Conservation (phyloP, 2,329 filamentous ascomycete species). For the Colletotrichum graminicola region DNA sequence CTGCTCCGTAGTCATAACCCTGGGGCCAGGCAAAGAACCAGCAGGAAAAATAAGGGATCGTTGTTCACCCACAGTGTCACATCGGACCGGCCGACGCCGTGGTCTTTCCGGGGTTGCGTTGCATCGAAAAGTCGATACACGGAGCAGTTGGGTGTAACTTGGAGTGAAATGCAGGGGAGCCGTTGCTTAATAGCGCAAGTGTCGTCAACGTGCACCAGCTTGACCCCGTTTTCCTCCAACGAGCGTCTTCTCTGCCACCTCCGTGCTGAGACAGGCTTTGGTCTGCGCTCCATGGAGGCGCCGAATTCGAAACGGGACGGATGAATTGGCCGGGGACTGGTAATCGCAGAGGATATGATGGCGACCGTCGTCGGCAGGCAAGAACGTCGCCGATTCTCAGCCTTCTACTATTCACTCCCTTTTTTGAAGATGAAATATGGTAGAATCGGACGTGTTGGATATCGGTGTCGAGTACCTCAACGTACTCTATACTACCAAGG, state of each 20-base stretch:
- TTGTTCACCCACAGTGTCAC: constrained; percentile 30
- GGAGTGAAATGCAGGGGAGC: constrained; percentile 34
- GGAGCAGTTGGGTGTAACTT: constrained; percentile 27
- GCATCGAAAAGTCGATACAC: constrained; percentile 36
- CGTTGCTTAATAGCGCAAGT: constrained; percentile 24
- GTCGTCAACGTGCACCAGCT: constrained; percentile 31
- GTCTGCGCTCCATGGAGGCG: constrained; percentile 27
- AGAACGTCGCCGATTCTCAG: not conserved
- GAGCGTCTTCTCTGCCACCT: constrained; percentile 17
- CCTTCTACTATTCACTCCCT: not conserved
- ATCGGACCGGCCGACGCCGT: constrained; percentile 34
- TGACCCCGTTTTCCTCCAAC: constrained; percentile 9
- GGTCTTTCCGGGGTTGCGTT: constrained; percentile 33
- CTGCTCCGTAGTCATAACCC: not conserved
- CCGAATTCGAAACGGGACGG: constrained; percentile 31
- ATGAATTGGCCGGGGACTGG: constrained; percentile 8
- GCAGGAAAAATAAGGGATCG: constrained; percentile 4
- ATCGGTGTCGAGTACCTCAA: not conserved
- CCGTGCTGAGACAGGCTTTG: constrained; percentile 34
- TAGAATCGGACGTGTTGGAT: not conserved
- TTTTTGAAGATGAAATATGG: not conserved
- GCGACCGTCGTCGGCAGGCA: constrained; percentile 2
- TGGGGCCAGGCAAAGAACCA: not conserved
- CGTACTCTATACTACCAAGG: not conserved
- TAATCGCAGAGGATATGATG: not conserved